Evolutionary conservation across 148 eudicot genomes (phyloP), one percentile per base, ranked within the genome.

Genomic region (Chenopodium album): DNA sequence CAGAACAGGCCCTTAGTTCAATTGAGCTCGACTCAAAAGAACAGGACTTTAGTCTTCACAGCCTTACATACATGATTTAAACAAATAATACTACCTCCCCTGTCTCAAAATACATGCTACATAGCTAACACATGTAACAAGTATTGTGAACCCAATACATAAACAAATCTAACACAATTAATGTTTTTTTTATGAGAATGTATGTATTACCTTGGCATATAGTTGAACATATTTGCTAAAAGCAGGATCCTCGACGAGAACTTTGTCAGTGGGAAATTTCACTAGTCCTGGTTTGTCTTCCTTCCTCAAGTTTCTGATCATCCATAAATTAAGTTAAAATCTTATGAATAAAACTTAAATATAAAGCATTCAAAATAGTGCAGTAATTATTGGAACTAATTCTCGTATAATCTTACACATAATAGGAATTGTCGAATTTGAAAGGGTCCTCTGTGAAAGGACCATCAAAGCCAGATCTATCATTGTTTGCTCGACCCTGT

Each of bases 401-500:
- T 37, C 7, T 37, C 7, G 7, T 37, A 37, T 37, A 37, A 37
- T 37, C 94, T 91, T 89, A 93, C 97, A 86, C 86, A 70, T 78
- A 93, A 84, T 91, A 94, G 7, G 98, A 94, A 82, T 93, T 94
- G 86, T 94, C 97, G 54, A 94, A 94, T 75, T 88, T 94, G 81
- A 92, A 63, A 44, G 98, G 98, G 23, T 91, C 84, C 62, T 65
- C 70, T 4, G 98, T 94, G 91, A 96, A 94, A 31, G 97, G 89
- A 71, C 97, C 98, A 10, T 90, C 95, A 80, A 91, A 94, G 62
- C 97, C 98, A n/a, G 98, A 91, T 82, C 92, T 91, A 66, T 94
- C 97, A 47, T 77, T 80, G 85, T 91, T 91, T 79, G 95, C 98
- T 79, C 84, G 89, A 50, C 97, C 98, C 98, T 94, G 77, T n/a